Base-by-base conservation (phyloP, 495 filamentous ascomycete genomes). In the Chaetomium fimeti region DNA sequence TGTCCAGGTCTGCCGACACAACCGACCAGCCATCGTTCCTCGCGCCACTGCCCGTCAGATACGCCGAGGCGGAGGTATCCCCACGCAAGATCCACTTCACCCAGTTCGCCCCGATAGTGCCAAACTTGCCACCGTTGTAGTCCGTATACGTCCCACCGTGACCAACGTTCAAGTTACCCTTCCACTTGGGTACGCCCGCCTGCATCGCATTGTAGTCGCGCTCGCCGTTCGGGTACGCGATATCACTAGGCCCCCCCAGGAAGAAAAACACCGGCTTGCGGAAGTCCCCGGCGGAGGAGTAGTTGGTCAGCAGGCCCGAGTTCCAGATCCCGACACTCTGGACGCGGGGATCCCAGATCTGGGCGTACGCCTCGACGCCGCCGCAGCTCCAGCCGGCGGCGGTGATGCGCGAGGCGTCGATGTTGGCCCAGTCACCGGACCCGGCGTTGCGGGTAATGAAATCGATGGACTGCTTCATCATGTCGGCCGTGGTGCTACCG, bases 161-260 rank as follows among this genome's bases (percentile, higher is more conserved):
- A 12, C 74, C 74, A 16, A 75, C 70, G 6, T 63, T 57, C 15
- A 77, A 60, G 60, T 77, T 77, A 9, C 74, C 74, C 64, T 77
- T 77, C 71, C 72, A 77, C n/a, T 57, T n/a, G 11, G 74, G 74
- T 5, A 63, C 69, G 5, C 51, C 59, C 2, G 48, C 38, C 38
- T 69, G 71, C 29, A 76, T 62, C 7, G 27, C 29, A 0, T 60
- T 58, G 57, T 63, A 76, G 64, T 76, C 74, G 13, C 73, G 61
- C 59, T 75, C 73, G 47, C 66, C 74, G 47, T 75, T 75, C 4
- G 54, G 58, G 22, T 73, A 75, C 13, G 74, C 74, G 52, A 76
- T 73, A 48, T 76, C 74, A 18, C 56, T 63, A 2, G 32, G 24
- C 5, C 74, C 74, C 13, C 74, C 74, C 40, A 75, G 16, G 57